Evolutionary conservation across 805 yeast species (phyloP).

Genomic region (baker's yeast (Saccharomyces cerevisiae)): DNA sequence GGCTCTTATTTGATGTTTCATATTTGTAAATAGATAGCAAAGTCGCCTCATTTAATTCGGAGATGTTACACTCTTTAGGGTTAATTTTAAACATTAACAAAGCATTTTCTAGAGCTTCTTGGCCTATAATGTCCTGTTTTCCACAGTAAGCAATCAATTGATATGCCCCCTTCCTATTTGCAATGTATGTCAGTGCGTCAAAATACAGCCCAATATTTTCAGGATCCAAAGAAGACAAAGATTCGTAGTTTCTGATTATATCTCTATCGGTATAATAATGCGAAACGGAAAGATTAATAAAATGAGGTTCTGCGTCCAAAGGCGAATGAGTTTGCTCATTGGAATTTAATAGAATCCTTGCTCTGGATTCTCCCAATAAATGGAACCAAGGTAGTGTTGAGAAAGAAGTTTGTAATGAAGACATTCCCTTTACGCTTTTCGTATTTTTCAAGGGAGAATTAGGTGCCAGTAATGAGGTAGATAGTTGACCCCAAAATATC

Average conservation of each 20-base stretch:
- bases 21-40: conserved; percentile 30
- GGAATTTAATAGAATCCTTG: conserved; percentile 1
- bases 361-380: conserved; percentile 27
- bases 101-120: conserved; percentile 38
- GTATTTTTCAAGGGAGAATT: conserved; percentile 7
- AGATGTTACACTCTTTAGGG: conserved; percentile 17
- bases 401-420: conserved; percentile 18
- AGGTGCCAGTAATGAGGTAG: conserved; percentile 12
- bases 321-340: conserved; percentile 4
- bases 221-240: conserved; percentile 37
- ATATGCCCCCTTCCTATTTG: conserved; percentile 41
- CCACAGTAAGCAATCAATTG: conserved; percentile 41
- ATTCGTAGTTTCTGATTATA: conserved; percentile 41
- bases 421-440: conserved; percentile 23
- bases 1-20: conserved; percentile 13
- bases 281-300: conserved; percentile 41
- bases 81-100: conserved; percentile 31
- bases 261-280: conserved; percentile 43
- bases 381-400: conserved; percentile 26
- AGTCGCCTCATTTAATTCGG: conserved; percentile 22
- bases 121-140: conserved; percentile 46
- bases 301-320: conserved; percentile 26
- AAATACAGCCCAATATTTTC: conserved; percentile 41
- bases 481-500: conserved; percentile 36
- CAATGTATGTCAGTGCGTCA: conserved; percentile 47